Percentiles rank a stretch among this genome's conserved stretches.
phyloP scores from a whole-genome alignment of 2,329 filamentous ascomycete genomes.

The Didymella pinodella region DNA sequence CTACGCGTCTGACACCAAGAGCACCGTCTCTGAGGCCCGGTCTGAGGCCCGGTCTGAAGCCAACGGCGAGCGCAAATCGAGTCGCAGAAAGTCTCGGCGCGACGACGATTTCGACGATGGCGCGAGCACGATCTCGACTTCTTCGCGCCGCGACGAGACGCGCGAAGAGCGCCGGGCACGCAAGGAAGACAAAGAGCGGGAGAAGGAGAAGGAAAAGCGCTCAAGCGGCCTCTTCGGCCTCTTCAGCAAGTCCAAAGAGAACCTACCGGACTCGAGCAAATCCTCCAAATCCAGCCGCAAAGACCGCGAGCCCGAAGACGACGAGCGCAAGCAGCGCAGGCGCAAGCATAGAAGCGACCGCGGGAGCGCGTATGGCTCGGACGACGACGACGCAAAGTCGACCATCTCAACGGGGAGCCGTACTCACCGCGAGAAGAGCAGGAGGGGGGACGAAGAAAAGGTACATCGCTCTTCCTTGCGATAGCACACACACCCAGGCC shows the following conservation, averaged over 20 bases:
- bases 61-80: constrained; percentile 49
- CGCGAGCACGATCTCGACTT: constrained; percentile 52
- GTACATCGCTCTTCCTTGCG: constrained; percentile 48
- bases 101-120: constrained; percentile 54
- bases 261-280: constrained; percentile 43
- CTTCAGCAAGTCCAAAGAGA: constrained; percentile 57
- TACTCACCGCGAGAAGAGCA: constrained; percentile 53
- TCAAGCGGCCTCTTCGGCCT: constrained; percentile 57
- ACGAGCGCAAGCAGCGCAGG: constrained; percentile 54
- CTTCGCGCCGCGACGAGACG: constrained; percentile 46
- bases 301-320: constrained; percentile 42
- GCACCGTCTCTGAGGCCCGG: constrained; percentile 49
- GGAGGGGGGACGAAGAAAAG: constrained; percentile 48
- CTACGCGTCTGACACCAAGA: constrained; percentile 53
- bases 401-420: constrained; percentile 46
- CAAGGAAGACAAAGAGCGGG: constrained; percentile 34
- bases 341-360: constrained; percentile 54
- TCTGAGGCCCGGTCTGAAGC: constrained; percentile 50
- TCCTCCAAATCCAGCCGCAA: constrained; percentile 45
- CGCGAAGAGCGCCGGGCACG: constrained; percentile 45
- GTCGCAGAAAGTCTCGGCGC: constrained; percentile 52
- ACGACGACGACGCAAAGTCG: constrained; percentile 50
- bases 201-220: constrained; percentile 53
- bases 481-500: constrained; percentile 23
- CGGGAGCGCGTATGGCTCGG: constrained; percentile 51